Percentiles rank a stretch among this genome's conserved stretches.
phyloP scores from a whole-genome alignment of 1,284 basidiomycete genomes.

The Tetrapyrgos nigripes region DNA sequence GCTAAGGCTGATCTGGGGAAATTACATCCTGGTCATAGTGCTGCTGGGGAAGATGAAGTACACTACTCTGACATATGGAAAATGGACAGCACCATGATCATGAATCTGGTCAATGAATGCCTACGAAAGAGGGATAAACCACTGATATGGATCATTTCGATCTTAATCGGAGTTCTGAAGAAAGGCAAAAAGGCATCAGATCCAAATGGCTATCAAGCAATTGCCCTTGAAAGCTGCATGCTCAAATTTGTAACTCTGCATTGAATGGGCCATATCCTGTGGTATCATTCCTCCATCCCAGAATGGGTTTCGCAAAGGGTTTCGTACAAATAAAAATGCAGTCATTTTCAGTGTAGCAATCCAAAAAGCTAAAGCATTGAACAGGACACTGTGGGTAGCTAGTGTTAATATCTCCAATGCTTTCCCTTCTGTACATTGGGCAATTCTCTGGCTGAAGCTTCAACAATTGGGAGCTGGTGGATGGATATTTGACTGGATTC shows the following conservation, averaged over 20 bases:
- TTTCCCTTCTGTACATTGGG: conserved; percentile 2
- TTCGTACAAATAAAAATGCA: conserved; percentile 29
- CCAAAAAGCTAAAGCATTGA: conserved; percentile 1
- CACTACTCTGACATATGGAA: conserved; percentile 5
- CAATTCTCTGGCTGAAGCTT: conserved; percentile 1
- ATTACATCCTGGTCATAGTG: not conserved
- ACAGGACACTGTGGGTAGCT: not conserved
- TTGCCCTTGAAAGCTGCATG: conserved; percentile 7
- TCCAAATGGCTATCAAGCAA: conserved; percentile 7
- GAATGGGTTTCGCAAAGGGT: conserved; percentile 28
- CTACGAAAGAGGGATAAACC: not conserved
- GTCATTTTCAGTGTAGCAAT: conserved; percentile 24
- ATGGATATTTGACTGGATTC: not conserved
- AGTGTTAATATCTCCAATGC: conserved; percentile 4
- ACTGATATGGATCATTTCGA: conserved; percentile 3
- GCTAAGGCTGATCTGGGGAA: not conserved
- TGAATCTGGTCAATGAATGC: conserved; percentile 3
- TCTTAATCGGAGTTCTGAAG: conserved; percentile 12
- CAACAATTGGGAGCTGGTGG: not conserved
- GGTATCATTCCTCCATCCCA: conserved; percentile 25
- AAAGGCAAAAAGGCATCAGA: not conserved
- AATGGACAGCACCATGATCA: conserved; percentile 5
- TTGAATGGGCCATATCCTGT: conserved; percentile 20
- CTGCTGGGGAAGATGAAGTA: conserved; percentile 7
- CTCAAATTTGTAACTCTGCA: conserved; percentile 18